phyloP scores from a whole-genome alignment of 768 basidiomycete species.

The Rhizopogon vulgaris region DNA sequence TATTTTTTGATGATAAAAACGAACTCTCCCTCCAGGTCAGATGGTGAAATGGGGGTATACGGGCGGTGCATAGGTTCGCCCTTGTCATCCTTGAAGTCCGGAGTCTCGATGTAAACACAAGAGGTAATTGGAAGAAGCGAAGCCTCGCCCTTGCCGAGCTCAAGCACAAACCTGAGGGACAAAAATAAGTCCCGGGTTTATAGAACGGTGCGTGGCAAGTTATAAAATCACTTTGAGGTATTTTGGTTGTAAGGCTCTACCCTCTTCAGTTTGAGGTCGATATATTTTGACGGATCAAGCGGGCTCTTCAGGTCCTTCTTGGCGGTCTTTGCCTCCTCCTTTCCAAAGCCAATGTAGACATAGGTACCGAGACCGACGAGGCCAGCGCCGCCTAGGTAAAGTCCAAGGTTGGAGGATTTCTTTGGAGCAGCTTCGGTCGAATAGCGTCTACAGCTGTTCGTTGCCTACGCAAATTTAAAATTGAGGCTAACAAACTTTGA shows the following conservation, averaged over 20 bases:
- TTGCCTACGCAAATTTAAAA: constrained; percentile 18
- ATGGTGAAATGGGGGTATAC: constrained; percentile 86
- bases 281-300: constrained; percentile 68
- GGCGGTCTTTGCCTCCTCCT: constrained; percentile 32
- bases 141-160: constrained; percentile 70
- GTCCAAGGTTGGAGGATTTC: constrained; percentile 43
- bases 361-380: constrained; percentile 38
- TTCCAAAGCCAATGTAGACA: constrained; percentile 42
- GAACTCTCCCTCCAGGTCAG: constrained; percentile 70
- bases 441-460: constrained; percentile 35
- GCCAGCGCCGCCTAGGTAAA: constrained; percentile 44
- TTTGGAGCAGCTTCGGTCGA: constrained; percentile 39
- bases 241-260: constrained; percentile 92
- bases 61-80: constrained; percentile 87
- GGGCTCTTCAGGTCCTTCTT: constrained; percentile 49
- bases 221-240: constrained; percentile 56
- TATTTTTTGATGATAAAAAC: constrained; percentile 82
- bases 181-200: background rate
- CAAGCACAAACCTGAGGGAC: constrained; percentile 62
- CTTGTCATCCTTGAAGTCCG: constrained; percentile 64
- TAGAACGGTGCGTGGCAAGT: background rate
- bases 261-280: constrained; percentile 78
- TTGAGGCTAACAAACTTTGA: background rate
- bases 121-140: constrained; percentile 77
- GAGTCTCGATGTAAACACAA: constrained; percentile 71